These are phyloP conservation scores for Plectranthus barbatus DNA, from an alignment of 257 asterid genomes.

Conservation along the genomic window DNA sequence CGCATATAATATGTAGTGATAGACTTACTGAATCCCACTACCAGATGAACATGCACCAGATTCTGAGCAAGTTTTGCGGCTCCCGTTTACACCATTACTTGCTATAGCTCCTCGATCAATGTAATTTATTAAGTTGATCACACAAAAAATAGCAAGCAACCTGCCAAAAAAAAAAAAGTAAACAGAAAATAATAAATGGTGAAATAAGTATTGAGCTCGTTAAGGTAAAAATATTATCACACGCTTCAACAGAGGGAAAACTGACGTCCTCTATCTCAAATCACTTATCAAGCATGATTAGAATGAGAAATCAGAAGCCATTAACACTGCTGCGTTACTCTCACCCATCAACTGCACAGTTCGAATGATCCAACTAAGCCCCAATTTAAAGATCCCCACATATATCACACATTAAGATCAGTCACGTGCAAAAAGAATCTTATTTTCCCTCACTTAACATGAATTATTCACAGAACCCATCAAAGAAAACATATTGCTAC, in stretches of 20 bases:
- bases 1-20: not conserved
- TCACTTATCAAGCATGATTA: not conserved
- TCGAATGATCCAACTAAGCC: not conserved
- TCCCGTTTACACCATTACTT: constrained; percentile 87
- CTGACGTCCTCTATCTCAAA: constrained; percentile 2
- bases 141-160: constrained; percentile 58
- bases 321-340: not conserved
- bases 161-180: constrained; percentile 31
- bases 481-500: not conserved
- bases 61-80: constrained; percentile 40
- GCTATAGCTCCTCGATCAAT: constrained; percentile 87
- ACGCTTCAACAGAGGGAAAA: not conserved
- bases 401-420: not conserved
- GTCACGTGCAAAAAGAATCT: not conserved
- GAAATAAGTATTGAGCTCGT: not conserved
- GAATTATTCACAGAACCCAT: constrained; percentile 2
- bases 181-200: not conserved
- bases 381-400: not conserved
- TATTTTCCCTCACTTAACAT: not conserved
- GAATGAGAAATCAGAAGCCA: not conserved
- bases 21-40: constrained; percentile 74
- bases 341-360: not conserved
- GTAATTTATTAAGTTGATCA: constrained; percentile 67
- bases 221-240: not conserved
- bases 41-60: constrained; percentile 57